phyloP scores from a whole-genome alignment of 2,329 filamentous ascomycete genomes.

The Cercospora canescens region DNA sequence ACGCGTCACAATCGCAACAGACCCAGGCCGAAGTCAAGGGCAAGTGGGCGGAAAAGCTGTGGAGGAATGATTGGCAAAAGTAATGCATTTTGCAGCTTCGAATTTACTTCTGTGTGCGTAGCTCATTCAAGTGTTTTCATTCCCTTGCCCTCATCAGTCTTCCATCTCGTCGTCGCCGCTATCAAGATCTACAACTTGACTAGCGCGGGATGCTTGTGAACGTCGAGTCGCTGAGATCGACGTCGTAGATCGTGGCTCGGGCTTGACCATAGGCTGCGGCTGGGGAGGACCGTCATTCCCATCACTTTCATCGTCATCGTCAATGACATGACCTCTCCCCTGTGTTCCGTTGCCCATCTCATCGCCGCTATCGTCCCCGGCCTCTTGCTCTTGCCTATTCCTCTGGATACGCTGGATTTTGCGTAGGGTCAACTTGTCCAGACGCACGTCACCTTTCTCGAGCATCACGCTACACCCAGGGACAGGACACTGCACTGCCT shows the following conservation, averaged over 20 bases:
- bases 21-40: slow-evolving; percentile 12
- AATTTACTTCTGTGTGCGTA: not conserved
- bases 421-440: slow-evolving; percentile 58
- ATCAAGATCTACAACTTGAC: slow-evolving; percentile 22
- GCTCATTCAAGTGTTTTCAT: not conserved
- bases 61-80: slow-evolving; percentile 33
- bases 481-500: slow-evolving; percentile 60
- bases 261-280: slow-evolving; percentile 12
- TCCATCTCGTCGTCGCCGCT: slow-evolving; percentile 23
- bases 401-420: slow-evolving; percentile 58
- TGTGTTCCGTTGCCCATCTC: slow-evolving; percentile 26
- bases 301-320: slow-evolving; percentile 30
- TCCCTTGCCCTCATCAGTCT: not conserved
- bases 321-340: slow-evolving; percentile 30
- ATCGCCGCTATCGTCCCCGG: slow-evolving; percentile 35
- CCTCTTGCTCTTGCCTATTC: slow-evolving; percentile 47
- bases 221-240: not conserved
- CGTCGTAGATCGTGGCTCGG: slow-evolving; percentile 19
- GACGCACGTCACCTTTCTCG: slow-evolving; percentile 54
- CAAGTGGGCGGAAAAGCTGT: slow-evolving; percentile 24
- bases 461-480: slow-evolving; percentile 62
- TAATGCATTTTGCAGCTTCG: not conserved
- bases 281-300: slow-evolving; percentile 10
- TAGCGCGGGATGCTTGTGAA: slow-evolving; percentile 12
- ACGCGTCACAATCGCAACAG: slow-evolving; percentile 8